Base-by-base conservation (phyloP, 495 filamentous ascomycete genomes). In the Penicillium psychrofluorescens region DNA sequence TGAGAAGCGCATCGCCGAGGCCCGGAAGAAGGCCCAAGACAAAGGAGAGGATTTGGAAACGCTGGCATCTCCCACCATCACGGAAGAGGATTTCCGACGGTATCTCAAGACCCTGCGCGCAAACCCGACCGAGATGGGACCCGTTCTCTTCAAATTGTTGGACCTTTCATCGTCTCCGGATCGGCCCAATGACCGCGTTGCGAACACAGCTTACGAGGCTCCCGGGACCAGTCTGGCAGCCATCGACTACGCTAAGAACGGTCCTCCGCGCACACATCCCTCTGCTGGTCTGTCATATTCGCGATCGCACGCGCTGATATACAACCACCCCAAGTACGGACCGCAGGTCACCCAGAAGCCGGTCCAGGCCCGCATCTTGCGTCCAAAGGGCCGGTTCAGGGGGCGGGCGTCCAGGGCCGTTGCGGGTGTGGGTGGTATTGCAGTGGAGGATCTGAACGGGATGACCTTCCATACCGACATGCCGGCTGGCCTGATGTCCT, bases 211-310 rank as follows among this genome's bases (percentile, higher is more conserved):
- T 49, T 71, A 57, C 48, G 55, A 61, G 28, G 56, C 68, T 13
- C 64, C 64, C 12, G 55, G 48, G 36, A 64, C 56, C 40, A 63
- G 63, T 40, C 45, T 74, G 36, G 58, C 70, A 12, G 54, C 70
- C 7, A 28, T 55, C 9, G 64, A 71, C 27, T 85, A 85, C 53
- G 76, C 76, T 9, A 57, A 67, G 10, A 53, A 56, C 7, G 84
- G 86, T 2, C 85, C 90, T 4, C 88, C 86, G 1, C 76, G 76
- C 42, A 97, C 91, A 8, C 92, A 99, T 64, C 92, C 94, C 1
- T 92, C 90, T 2, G 94, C 83, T 2, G 92, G 92, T 48, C 67
- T 97, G 12, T 85, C 86, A 32, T 96, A 97, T 66, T 71, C 84
- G 28, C 81, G 90, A 43, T 84, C 86, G 11, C 63, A 75, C 30